These are phyloP conservation scores for Lasiodiplodia sp. DNA, from an alignment of 2,329 filamentous ascomycete genomes.

Conservation along the genomic window DNA sequence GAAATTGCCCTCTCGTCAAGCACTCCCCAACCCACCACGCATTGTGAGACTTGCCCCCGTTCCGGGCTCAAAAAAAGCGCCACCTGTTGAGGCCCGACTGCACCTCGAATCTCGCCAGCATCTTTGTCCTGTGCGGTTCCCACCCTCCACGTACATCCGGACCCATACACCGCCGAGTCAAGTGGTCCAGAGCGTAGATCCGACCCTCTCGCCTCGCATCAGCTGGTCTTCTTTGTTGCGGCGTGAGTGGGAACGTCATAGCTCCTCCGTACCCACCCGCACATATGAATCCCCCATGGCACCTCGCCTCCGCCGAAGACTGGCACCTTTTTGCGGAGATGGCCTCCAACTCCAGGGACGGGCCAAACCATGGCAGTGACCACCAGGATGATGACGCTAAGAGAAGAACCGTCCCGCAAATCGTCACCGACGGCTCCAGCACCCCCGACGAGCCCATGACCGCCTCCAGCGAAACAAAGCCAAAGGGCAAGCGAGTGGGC, in stretches of 20 bases:
- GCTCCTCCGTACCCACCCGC: slow-evolving; percentile 29
- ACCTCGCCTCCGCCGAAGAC: slow-evolving; percentile 28
- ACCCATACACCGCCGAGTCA: slow-evolving; percentile 26
- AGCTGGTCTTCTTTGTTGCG: slow-evolving; percentile 22
- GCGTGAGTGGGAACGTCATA: slow-evolving; percentile 25
- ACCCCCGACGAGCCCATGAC: slow-evolving; percentile 14
- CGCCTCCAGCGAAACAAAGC: slow-evolving; percentile 1
- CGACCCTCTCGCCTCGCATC: slow-evolving; percentile 19
- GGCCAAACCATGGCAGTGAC: slow-evolving; percentile 15
- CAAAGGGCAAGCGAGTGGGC: slow-evolving; percentile 29
- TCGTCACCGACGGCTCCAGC: slow-evolving; percentile 25
- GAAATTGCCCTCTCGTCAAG: slow-evolving; percentile 26
- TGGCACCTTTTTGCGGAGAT: slow-evolving; percentile 30
- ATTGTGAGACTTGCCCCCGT: slow-evolving; percentile 28
- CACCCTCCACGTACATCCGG: slow-evolving; percentile 26
- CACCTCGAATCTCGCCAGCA: slow-evolving; percentile 22
- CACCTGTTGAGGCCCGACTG: slow-evolving; percentile 29
- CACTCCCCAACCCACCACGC: slow-evolving; percentile 20
- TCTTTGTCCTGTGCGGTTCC: slow-evolving; percentile 25
- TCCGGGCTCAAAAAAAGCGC: not conserved
- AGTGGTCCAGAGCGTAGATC: slow-evolving; percentile 28
- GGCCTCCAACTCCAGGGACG: slow-evolving; percentile 23
- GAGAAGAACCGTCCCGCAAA: slow-evolving; percentile 6
- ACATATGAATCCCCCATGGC: slow-evolving; percentile 31
- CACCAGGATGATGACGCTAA: not conserved